Percentiles rank a stretch among this genome's conserved stretches.
Conservation (phyloP, 2,329 filamentous ascomycete genomes). For the Cladophialophora chaetospira region DNA sequence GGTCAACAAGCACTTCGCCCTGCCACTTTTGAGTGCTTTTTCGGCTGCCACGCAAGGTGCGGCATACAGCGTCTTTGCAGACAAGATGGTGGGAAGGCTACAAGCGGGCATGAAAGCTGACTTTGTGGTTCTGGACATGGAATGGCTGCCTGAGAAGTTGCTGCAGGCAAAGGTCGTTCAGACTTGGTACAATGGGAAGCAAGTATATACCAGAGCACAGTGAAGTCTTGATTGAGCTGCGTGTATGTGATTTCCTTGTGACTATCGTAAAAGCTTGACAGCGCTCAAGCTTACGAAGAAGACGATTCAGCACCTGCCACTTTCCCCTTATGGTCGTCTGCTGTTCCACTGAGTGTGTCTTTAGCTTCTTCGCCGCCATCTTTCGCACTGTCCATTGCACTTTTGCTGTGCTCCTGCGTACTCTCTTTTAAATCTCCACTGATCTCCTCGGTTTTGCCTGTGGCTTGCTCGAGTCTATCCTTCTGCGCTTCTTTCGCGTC, state of each 20-base stretch:
- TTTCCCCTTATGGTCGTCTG: slow-evolving; percentile 20
- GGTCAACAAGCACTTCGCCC: slow-evolving; percentile 48
- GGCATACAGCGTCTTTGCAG: slow-evolving; percentile 50
- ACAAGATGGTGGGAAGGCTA: slow-evolving; percentile 42
- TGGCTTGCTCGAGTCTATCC: slow-evolving; percentile 15
- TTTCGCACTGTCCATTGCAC: slow-evolving; percentile 15
- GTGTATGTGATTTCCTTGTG: no score
- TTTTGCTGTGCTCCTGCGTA: slow-evolving; percentile 21
- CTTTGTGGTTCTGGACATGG: slow-evolving; percentile 43
- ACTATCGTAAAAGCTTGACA: no score
- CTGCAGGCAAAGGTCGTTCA: slow-evolving; percentile 45
- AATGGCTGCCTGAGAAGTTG: slow-evolving; percentile 45
- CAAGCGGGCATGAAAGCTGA: slow-evolving; percentile 48
- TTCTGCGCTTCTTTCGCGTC: slow-evolving; percentile 17
- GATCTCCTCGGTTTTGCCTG: slow-evolving; percentile 21
- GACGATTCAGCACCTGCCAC: slow-evolving; percentile 24
- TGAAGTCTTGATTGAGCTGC: no score
- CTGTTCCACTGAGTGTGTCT: slow-evolving; percentile 9
- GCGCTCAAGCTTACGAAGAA: slow-evolving; percentile 10
- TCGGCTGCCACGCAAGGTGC: slow-evolving; percentile 48
- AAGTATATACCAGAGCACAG: slow-evolving; percentile 34
- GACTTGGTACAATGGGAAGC: slow-evolving; percentile 50
- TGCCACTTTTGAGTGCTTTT: slow-evolving; percentile 47
- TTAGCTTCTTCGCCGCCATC: slow-evolving; percentile 9
- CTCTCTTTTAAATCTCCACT: slow-evolving; percentile 9